phyloP scores from a whole-genome alignment of 1,284 basidiomycete genomes.

The Filobasidium uniguttulatum region DNA sequence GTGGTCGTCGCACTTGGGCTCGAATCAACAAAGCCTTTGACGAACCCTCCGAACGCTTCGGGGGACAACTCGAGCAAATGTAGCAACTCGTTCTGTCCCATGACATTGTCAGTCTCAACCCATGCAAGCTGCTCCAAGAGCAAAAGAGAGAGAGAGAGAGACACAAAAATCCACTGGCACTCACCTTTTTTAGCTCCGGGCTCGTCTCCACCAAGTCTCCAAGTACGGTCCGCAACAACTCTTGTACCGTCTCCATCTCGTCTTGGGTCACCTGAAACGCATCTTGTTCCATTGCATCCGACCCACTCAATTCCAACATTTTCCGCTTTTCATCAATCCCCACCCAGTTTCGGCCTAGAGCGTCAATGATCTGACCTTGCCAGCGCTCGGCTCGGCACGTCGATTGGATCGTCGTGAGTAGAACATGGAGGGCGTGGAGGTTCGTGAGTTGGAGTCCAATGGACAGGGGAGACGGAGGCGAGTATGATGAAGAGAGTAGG shows the following conservation, averaged over 20 bases:
- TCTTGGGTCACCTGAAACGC: not conserved
- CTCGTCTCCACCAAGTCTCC: constrained; percentile 1
- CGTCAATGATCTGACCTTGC: constrained; percentile 33
- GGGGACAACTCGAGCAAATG: not conserved
- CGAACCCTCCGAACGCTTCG: not conserved
- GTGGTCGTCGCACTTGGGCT: not conserved
- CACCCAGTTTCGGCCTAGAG: constrained; percentile 17
- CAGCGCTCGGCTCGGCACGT: constrained; percentile 26
- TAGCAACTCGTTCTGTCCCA: not conserved
- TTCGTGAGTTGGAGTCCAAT: constrained; percentile 26
- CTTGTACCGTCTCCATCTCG: not conserved
- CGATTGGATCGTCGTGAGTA: constrained; percentile 17
- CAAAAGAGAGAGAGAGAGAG: too few species aligned
- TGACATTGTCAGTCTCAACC: too few species aligned
- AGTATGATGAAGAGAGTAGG: constrained; percentile 28
- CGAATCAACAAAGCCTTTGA: not conserved
- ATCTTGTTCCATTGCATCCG: not conserved
- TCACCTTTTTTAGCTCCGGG: constrained; percentile 9
- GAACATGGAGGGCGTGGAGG: constrained; percentile 22
- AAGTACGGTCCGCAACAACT: not conserved
- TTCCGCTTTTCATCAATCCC: not conserved
- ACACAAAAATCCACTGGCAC: not conserved
- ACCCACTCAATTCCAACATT: not conserved
- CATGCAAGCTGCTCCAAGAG: too few species aligned
- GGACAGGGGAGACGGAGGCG: constrained; percentile 22